Evolutionary conservation across 2,329 filamentous ascomycete species (phyloP).

Genomic region (Fusarium sp.): DNA sequence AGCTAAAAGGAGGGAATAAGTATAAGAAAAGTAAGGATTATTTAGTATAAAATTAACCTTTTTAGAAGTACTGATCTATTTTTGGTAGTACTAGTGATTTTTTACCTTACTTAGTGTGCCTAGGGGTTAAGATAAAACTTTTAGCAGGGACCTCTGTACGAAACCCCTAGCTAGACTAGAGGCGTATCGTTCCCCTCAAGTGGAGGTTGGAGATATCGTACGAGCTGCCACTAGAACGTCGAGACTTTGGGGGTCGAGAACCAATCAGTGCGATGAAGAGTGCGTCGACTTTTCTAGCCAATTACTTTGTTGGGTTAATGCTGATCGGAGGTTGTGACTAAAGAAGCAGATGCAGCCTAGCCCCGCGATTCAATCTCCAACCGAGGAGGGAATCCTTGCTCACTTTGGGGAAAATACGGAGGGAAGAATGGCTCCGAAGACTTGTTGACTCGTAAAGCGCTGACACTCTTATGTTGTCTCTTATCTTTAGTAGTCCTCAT

Average conservation of each 20-base stretch:
- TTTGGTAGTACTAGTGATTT: too few species aligned
- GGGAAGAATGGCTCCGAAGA: background rate
- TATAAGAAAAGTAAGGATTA: too few species aligned
- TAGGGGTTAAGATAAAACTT: too few species aligned
- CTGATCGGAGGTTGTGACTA: background rate
- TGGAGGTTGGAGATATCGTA: constrained; percentile 22
- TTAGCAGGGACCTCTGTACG: too few species aligned
- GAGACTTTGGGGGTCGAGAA: background rate
- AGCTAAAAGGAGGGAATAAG: too few species aligned
- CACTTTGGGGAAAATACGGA: background rate
- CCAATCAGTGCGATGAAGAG: background rate
- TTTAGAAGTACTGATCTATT: too few species aligned
- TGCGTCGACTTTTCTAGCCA: background rate
- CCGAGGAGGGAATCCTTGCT: background rate
- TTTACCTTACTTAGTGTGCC: too few species aligned
- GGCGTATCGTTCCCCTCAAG: background rate
- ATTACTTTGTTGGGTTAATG: background rate
- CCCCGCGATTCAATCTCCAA: background rate
- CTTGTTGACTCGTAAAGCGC: background rate
- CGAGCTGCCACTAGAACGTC: background rate
- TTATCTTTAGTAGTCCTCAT: background rate
- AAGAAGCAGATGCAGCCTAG: background rate
- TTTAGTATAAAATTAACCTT: too few species aligned
- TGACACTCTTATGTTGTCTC: background rate
- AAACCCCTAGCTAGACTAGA: background rate